A percentile compares a stretch with the other conserved stretches of the same genome.
Conservation (phyloP, 805 yeast genomes). For the Priceomyces haplophilus region DNA sequence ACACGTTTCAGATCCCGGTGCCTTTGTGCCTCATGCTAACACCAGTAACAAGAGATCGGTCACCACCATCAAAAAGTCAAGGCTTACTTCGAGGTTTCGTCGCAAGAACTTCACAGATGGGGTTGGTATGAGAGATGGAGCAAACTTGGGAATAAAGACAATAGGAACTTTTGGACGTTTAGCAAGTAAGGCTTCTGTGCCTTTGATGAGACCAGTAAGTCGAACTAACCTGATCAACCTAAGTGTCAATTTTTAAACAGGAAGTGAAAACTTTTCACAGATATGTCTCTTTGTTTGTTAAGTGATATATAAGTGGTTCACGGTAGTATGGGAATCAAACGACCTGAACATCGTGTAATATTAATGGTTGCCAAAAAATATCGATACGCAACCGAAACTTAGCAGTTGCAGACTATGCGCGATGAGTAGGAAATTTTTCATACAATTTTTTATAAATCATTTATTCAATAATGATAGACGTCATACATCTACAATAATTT, state of each 20-base stretch:
- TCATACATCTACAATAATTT: background rate
- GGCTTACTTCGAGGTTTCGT: slow-evolving; percentile 19
- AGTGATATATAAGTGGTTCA: no score
- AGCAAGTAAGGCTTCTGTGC: slow-evolving; percentile 18
- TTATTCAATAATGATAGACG: slow-evolving; percentile 1
- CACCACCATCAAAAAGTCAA: slow-evolving; percentile 25
- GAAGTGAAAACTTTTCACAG: background rate
- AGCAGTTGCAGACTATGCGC: background rate
- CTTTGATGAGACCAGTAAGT: slow-evolving; percentile 13
- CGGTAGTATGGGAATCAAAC: no score
- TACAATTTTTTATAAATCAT: background rate
- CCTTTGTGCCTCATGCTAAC: slow-evolving; percentile 14
- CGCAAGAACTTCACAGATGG: slow-evolving; percentile 11
- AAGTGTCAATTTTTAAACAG: slow-evolving; percentile 12
- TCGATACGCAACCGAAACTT: background rate
- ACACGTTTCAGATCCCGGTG: slow-evolving; percentile 24
- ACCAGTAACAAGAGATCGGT: slow-evolving; percentile 14
- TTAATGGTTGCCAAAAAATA: background rate
- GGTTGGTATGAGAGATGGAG: slow-evolving; percentile 15
- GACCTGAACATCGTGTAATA: no score
- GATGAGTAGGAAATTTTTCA: slow-evolving; percentile 3
- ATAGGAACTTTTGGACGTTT: slow-evolving; percentile 20
- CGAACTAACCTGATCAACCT: slow-evolving; percentile 15
- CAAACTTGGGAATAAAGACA: slow-evolving; percentile 18
- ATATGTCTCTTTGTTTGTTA: no score